phyloP scores from a whole-genome alignment of 2,329 filamentous ascomycete species.

The Sarocladium brachiariae region DNA sequence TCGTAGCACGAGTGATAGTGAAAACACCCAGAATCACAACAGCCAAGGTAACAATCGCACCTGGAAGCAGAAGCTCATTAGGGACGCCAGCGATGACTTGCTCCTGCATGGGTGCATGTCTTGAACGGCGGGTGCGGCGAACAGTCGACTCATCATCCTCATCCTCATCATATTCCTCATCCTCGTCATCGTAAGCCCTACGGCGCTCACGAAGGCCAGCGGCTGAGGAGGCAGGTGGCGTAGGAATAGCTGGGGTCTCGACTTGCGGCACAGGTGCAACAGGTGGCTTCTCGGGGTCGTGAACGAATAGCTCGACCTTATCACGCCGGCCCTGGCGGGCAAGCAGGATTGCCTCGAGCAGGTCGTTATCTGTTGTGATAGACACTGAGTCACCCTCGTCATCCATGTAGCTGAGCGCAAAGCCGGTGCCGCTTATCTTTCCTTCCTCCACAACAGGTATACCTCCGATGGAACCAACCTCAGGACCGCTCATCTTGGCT shows the following conservation, averaged over 20 bases:
- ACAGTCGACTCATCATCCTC: conserved; percentile 42
- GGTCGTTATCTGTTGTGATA: conserved; percentile 90
- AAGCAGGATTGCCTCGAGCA: conserved; percentile 81
- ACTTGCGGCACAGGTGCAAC: conserved; percentile 50
- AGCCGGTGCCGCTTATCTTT: conserved; percentile 68
- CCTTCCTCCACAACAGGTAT: conserved; percentile 71
- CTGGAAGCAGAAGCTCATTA: conserved; percentile 87
- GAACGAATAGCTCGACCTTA: conserved; percentile 96
- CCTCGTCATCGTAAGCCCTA: conserved; percentile 42
- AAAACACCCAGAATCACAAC: conserved; percentile 94
- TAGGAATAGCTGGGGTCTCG: conserved; percentile 33
- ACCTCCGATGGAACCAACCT: conserved; percentile 79
- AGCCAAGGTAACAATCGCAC: conserved; percentile 90
- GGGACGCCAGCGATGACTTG: conserved; percentile 87
- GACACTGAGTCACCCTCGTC: conserved; percentile 96
- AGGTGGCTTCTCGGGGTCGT: conserved; percentile 85
- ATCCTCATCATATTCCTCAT: conserved; percentile 49
- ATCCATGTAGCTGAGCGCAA: conserved; percentile 90
- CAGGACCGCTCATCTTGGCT: conserved; percentile 69
- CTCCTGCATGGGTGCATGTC: conserved; percentile 43
- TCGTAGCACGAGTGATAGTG: conserved; percentile 66
- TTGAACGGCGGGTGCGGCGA: conserved; percentile 36
- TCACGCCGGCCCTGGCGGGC: conserved; percentile 72
- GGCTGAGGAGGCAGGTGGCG: conserved; percentile 42
- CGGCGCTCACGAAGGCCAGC: conserved; percentile 44